Evolutionary conservation across 2,329 filamentous ascomycete species (phyloP), one percentile per base, ranked within the genome.

Genomic region (Diaporthe batatas): DNA sequence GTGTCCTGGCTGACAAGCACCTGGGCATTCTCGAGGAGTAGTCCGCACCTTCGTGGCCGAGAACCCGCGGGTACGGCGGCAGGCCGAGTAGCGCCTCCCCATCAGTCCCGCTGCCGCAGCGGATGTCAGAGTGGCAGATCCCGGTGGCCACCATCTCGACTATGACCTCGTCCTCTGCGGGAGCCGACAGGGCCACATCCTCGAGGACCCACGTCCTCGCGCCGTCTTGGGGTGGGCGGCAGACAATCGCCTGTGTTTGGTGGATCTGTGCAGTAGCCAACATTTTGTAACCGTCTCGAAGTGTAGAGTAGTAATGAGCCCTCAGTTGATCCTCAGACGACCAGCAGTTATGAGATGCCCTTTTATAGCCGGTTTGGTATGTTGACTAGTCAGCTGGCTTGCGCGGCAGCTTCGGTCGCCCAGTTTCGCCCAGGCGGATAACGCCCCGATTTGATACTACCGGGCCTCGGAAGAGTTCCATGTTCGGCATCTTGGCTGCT

Each of bases 321-420:
- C 14, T 62, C 14, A 12, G 29, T 32, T 14, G 44, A 44, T 3
- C 2, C 14, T 11, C 6, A 25, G n/a, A 47, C 7, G 23, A 62
- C 1, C 58, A 32, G n/a, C 14, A 21, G 4, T 32, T 32, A 10
- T 18, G n/a, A 14, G 34, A 44, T 44, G 23, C 58, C 58, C 58
- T 47, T 39, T 47, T 21, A 47, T 25, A 49, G 44, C 36, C 39
- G 58, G 47, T 23, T 62, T 14, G n/a, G 21, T 44, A 8, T 62
- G 39, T 29, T 29, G 39, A n/a, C 39, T 47, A 62, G 58, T 62
- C n/a, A n/a, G n/a, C n/a, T n/a, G n/a, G 58, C 58, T 62, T 32
- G 23, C 58, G 36, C 25, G 58, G 39, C 44, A 47, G 36, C 44
- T 42, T 59, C 57, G 42, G n/a, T n/a, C n/a, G n/a, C n/a, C n/a